Percentiles rank a stretch among this genome's conserved stretches.
Conservation (phyloP, 2,329 filamentous ascomycete genomes). For the Phyllosticta citrichinensis region DNA sequence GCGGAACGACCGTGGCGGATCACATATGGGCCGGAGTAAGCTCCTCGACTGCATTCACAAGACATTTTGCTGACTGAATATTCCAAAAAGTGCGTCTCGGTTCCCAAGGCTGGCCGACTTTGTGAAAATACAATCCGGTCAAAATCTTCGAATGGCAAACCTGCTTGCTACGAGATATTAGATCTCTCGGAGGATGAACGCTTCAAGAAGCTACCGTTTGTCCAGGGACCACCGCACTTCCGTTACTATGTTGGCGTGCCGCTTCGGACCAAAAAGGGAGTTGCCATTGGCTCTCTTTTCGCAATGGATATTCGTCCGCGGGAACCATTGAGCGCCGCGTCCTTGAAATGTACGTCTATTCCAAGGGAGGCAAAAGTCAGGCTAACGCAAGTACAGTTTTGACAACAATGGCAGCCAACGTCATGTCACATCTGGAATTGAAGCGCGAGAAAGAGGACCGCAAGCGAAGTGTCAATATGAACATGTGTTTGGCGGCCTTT, state of each 20-base stretch:
- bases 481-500: constrained; percentile 18
- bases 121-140: constrained; percentile 24
- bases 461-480: constrained; percentile 18
- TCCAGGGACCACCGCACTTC: constrained; percentile 19
- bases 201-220: constrained; percentile 23
- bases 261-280: constrained; percentile 21
- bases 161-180: constrained; percentile 30
- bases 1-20: constrained; percentile 23
- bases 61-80: not conserved
- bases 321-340: constrained; percentile 12
- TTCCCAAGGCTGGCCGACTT: constrained; percentile 24
- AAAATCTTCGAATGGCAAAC: constrained; percentile 16
- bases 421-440: constrained; percentile 26
- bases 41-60: not conserved
- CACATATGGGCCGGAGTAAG: constrained; percentile 25
- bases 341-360: constrained; percentile 13
- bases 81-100: constrained; percentile 17
- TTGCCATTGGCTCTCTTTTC: constrained; percentile 25
- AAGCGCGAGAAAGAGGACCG: constrained; percentile 25
- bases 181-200: constrained; percentile 24
- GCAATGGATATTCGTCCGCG: constrained; percentile 20
- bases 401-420: constrained; percentile 21
- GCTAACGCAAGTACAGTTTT: constrained; percentile 12
- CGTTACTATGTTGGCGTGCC: constrained; percentile 26
- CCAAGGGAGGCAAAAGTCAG: not conserved